A percentile compares a stretch with the other conserved stretches of the same genome.
phyloP scores from a whole-genome alignment of 2,329 filamentous ascomycete genomes.

The Aspergillus pseudoterreus region DNA sequence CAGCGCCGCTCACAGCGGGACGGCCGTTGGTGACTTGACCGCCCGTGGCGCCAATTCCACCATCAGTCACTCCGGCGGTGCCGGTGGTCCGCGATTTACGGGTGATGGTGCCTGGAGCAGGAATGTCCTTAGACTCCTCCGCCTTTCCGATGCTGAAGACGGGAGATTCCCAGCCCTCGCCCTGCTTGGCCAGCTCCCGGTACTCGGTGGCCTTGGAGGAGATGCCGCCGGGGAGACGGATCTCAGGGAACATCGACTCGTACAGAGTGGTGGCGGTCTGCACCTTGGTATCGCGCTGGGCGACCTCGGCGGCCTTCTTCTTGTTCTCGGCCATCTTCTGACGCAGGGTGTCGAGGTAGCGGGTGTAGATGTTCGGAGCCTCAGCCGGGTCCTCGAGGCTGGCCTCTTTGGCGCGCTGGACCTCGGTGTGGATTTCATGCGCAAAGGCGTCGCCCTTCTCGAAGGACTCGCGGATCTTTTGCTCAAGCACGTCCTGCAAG shows the following conservation, averaged over 20 bases:
- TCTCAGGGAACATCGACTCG: slow-evolving; percentile 86
- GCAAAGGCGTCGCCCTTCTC: slow-evolving; percentile 68
- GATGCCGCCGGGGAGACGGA: slow-evolving; percentile 82
- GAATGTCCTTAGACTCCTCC: slow-evolving; percentile 67
- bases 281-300: slow-evolving; percentile 64
- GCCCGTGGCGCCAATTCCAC: slow-evolving; percentile 5
- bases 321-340: slow-evolving; percentile 71
- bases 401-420: slow-evolving; percentile 66
- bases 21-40: slow-evolving; percentile 5
- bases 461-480: slow-evolving; percentile 81
- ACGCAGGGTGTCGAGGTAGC: slow-evolving; percentile 74
- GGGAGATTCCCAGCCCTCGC: slow-evolving; percentile 90
- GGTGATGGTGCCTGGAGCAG: slow-evolving; percentile 50
- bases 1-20: slow-evolving; percentile 10
- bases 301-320: slow-evolving; percentile 64
- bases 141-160: slow-evolving; percentile 86
- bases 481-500: slow-evolving; percentile 83
- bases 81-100: slow-evolving; percentile 53
- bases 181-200: slow-evolving; percentile 79
- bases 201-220: slow-evolving; percentile 93
- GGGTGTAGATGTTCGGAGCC: slow-evolving; percentile 77
- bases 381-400: slow-evolving; percentile 67
- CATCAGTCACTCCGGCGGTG: slow-evolving; percentile 30
- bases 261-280: slow-evolving; percentile 83
- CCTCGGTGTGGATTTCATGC: slow-evolving; percentile 78